phyloP scores from a whole-genome alignment of 176 grass and related monocot species.

The Phoenix roebelenii region DNA sequence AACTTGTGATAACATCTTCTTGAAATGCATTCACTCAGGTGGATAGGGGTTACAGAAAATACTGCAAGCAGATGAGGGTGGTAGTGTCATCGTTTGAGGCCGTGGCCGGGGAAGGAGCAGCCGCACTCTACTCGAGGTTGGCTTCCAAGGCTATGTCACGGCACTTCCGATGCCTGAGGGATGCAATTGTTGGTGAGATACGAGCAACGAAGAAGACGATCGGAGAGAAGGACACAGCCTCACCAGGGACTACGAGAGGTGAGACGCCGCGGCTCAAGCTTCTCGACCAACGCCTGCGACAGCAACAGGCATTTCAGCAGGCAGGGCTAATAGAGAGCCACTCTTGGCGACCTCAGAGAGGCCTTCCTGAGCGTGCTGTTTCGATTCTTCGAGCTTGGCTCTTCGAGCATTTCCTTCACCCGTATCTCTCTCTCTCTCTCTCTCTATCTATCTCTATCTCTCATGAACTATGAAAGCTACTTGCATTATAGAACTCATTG shows the following conservation, averaged over 20 bases:
- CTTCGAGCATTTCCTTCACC: conserved; percentile 23
- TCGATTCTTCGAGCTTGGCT: conserved; percentile 17
- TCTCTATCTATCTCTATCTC: background rate
- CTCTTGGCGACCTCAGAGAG: conserved; percentile 17
- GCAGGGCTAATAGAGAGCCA: conserved; percentile 10
- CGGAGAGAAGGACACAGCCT: background rate
- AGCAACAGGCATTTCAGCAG: conserved; percentile 3
- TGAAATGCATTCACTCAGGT: background rate
- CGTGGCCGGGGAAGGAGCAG: conserved; percentile 3
- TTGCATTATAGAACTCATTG: too few species aligned
- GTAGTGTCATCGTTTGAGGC: conserved; percentile 9
- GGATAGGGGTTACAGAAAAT: conserved; percentile 12
- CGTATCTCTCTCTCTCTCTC: conserved; percentile 5
- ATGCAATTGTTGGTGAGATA: background rate
- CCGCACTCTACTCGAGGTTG: background rate
- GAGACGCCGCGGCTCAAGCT: conserved; percentile 18
- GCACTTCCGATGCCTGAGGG: conserved; percentile 17
- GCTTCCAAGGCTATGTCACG: conserved; percentile 16
- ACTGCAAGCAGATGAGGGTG: conserved; percentile 7
- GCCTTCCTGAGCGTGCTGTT: conserved; percentile 12
- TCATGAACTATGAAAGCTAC: too few species aligned
- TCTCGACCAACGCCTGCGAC: conserved; percentile 4
- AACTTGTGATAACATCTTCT: too few species aligned
- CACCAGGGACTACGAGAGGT: background rate
- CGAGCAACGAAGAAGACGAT: background rate